Evolutionary conservation across 306 rosid species (phyloP), one percentile per base, ranked within the genome.

Genomic region (Ziziphus jujuba): DNA sequence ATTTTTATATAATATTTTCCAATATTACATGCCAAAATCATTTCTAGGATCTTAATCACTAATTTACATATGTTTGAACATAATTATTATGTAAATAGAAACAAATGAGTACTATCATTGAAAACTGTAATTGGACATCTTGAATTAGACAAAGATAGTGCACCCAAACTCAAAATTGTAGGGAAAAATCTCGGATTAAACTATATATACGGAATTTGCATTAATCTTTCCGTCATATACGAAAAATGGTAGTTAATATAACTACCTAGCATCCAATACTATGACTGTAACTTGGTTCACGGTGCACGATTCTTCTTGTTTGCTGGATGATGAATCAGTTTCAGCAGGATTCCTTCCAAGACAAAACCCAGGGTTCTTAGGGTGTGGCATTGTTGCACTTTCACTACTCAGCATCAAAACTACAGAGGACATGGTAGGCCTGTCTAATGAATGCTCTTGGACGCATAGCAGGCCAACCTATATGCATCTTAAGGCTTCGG

Each of bases 231-330:
- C 53, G 17, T 15, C 59, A 72, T 33, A 63, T 81, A 66, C 67
- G 75, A 10, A 10, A 40, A 1, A 10, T 40, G 45, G 14, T 40
- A 40, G 45, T 4, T 28, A 28, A 28, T 28, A 28, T 28, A 28
- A 45, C 83, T 85, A 85, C 82, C 97, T 87, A 35, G 86, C 87
- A 69, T 84, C 72, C 56, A 86, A 77, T 66, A 79, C 66, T 73
- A 92, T 88, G 76, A 88, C 73, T 5, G 97, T 88, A 24, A 88
- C 90, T 59, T 83, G 92, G 82, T 91, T 88, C 73, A 84, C 86
- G 33, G 87, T 84, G 81, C 56, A 79, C 22, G 89, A 58, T 67
- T 84, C 85, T 19, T 86, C 92, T 54, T 75, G 76, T 63, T 81
- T 82, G 60, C 97, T 86, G 38, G 92, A 80, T 17, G 83, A 84